Evolutionary conservation across 2,329 filamentous ascomycete species (phyloP).

Genomic region (Cyphellophora attinorum): DNA sequence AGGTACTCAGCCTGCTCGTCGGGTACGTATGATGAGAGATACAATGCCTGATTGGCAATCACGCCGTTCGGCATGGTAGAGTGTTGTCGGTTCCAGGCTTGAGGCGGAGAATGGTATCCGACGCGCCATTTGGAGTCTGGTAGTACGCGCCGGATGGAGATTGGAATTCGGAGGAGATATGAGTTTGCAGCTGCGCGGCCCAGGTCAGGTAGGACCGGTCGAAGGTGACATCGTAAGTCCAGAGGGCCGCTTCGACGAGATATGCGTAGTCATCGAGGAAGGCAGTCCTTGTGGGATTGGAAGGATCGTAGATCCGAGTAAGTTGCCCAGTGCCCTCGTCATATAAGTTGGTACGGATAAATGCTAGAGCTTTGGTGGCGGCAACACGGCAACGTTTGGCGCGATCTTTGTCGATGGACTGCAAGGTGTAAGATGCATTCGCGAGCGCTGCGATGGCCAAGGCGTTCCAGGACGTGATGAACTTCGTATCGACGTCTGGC

Average conservation of each 20-base stretch:
- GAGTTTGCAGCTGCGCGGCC: conserved; percentile 67
- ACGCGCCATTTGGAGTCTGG: conserved; percentile 8
- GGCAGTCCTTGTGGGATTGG: conserved; percentile 47
- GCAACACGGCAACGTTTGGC: conserved; percentile 53
- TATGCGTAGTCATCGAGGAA: conserved; percentile 97
- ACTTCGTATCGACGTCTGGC: conserved; percentile 78
- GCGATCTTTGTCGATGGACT: conserved; percentile 46
- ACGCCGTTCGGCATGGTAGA: conserved; percentile 80
- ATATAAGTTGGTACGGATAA: conserved; percentile 67
- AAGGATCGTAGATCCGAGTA: conserved; percentile 39
- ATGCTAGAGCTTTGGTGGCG: conserved; percentile 60
- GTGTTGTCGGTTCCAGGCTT: conserved; percentile 95
- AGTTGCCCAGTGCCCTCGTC: conserved; percentile 53
- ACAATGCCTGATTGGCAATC: conserved; percentile 78
- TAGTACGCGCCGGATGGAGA: conserved; percentile 36
- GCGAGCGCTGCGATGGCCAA: conserved; percentile 78
- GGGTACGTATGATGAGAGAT: conserved; percentile 60
- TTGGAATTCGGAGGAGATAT: conserved; percentile 69
- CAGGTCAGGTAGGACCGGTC: conserved; percentile 68
- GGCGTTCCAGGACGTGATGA: conserved; percentile 80
- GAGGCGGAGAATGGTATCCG: conserved; percentile 51
- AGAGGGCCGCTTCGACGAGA: conserved; percentile 69
- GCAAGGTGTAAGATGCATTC: conserved; percentile 60
- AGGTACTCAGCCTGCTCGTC: conserved; percentile 49
- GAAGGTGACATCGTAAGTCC: conserved; percentile 74